Conservation (phyloP, 352 stramenopile species). For the Globisporangium spiculum region DNA sequence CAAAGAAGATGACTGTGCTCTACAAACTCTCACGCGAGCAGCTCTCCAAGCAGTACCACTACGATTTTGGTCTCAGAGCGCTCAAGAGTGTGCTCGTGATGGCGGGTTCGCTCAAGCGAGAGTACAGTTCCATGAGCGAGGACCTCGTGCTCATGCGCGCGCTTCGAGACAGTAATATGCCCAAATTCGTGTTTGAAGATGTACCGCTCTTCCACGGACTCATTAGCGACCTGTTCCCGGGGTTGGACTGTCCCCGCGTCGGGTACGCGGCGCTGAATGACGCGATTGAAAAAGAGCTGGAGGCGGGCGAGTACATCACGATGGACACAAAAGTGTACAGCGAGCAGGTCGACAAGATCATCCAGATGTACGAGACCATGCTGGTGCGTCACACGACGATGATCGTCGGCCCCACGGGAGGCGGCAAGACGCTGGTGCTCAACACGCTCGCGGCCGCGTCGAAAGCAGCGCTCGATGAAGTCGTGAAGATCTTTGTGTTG, state of each 20-base stretch:
- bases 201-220: constrained; percentile 92
- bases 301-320: constrained; percentile 80
- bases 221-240: constrained; percentile 95
- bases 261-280: constrained; percentile 90
- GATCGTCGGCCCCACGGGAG: constrained; percentile 93
- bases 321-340: constrained; percentile 69
- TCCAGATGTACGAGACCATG: constrained; percentile 97
- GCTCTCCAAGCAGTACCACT: constrained; percentile 95
- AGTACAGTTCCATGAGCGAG: constrained; percentile 92
- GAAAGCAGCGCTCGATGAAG: constrained; percentile 83
- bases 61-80: constrained; percentile 93
- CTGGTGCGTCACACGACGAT: constrained; percentile 95
- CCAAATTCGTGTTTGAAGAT: constrained; percentile 96
- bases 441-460: constrained; percentile 87
- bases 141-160: constrained; percentile 95
- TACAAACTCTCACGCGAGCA: constrained; percentile 95
- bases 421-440: constrained; percentile 91
- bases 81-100: constrained; percentile 95
- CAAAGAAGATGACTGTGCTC: constrained; percentile 94
- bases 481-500: constrained; percentile 92
- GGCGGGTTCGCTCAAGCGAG: constrained; percentile 90
- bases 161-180: constrained; percentile 95
- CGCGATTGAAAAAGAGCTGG: constrained; percentile 84
- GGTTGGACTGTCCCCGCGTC: constrained; percentile 91
- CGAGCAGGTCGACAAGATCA: constrained; percentile 95